Conservation (phyloP, 768 basidiomycete genomes). For the Sporobolomyces pararoseus region DNA sequence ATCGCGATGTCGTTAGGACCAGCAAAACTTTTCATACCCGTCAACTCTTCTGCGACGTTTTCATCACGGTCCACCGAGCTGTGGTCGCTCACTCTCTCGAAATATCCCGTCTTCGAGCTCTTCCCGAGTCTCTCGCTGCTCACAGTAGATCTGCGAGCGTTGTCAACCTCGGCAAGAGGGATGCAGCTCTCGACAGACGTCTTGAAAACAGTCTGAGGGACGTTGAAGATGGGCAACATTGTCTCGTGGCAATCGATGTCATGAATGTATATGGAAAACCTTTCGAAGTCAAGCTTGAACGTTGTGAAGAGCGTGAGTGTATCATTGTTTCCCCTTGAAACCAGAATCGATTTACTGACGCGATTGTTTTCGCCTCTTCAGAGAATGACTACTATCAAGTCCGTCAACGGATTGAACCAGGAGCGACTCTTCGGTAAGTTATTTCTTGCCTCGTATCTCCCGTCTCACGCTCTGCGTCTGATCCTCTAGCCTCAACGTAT, state of each 20-base stretch:
- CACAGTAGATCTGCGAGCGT: constrained; percentile 31
- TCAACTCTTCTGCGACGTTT: constrained; percentile 78
- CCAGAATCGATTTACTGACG: neutral
- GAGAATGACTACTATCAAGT: constrained; percentile 20
- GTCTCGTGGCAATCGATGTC: constrained; percentile 84
- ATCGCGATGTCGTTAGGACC: constrained; percentile 50
- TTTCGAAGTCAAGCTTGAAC: constrained; percentile 77
- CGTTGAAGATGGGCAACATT: constrained; percentile 61
- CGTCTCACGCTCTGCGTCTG: neutral
- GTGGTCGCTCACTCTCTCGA: constrained; percentile 82
- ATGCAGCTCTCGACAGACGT: constrained; percentile 38
- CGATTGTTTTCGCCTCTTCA: neutral
- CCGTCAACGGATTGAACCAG: constrained; percentile 41
- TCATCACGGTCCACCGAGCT: constrained; percentile 93
- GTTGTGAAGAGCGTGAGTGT: constrained; percentile 60
- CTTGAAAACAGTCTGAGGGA: constrained; percentile 48
- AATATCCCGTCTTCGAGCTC: constrained; percentile 60
- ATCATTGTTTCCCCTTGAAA: neutral
- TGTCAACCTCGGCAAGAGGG: constrained; percentile 26
- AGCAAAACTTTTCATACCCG: constrained; percentile 69
- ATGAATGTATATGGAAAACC: constrained; percentile 85
- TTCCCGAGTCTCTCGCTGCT: neutral
- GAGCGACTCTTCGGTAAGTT: constrained; percentile 64
- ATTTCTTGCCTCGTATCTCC: constrained; percentile 51
- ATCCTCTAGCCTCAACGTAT: no score